A percentile compares a stretch with the other conserved stretches of the same genome.
Conservation (phyloP, 352 stramenopile genomes). For the Hyphochytrium catenoides region DNA sequence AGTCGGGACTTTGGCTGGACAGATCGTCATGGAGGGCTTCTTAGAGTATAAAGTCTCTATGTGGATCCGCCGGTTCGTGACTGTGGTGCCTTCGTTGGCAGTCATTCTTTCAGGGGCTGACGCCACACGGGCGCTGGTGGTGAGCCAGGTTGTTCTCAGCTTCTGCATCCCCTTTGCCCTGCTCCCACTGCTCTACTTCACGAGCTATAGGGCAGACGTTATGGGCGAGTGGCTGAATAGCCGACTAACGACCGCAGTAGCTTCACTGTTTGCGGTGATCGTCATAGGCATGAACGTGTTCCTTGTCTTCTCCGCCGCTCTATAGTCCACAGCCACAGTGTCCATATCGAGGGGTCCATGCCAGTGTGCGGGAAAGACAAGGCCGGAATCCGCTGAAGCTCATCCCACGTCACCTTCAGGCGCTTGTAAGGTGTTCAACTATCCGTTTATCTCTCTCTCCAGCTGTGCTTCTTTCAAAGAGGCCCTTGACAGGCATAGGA, state of each 20-base stretch:
- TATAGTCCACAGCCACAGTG: no score
- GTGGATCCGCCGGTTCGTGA: conserved; percentile 10
- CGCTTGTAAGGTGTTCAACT: no score
- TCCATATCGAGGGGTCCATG: no score
- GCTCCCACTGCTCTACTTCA: conserved; percentile 4
- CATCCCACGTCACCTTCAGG: no score
- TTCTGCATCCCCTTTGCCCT: conserved; percentile 8
- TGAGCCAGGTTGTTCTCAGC: conserved; percentile 8
- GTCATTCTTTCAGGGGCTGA: conserved; percentile 6
- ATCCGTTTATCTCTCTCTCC: no score
- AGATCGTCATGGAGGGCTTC: conserved; percentile 17
- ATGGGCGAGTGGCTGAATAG: conserved; percentile 6
- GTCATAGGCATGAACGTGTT: conserved; percentile 5
- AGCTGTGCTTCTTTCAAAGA: no score
- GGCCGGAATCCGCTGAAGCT: no score
- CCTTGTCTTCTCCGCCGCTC: conserved; percentile 1
- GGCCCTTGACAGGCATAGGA: no score
- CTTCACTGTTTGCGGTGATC: conserved; percentile 3
- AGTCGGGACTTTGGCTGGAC: conserved; percentile 11
- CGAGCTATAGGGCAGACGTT: conserved; percentile 2
- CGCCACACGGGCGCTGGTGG: conserved; percentile 5
- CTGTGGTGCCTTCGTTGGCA: conserved; percentile 5
- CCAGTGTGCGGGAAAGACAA: no score
- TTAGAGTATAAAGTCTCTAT: conserved; percentile 6
- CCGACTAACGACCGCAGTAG: background rate